A percentile compares a stretch with the other conserved stretches of the same genome.
Evolutionary conservation across 805 yeast species (phyloP).

Genomic region (Ascoidea asiatica): DNA sequence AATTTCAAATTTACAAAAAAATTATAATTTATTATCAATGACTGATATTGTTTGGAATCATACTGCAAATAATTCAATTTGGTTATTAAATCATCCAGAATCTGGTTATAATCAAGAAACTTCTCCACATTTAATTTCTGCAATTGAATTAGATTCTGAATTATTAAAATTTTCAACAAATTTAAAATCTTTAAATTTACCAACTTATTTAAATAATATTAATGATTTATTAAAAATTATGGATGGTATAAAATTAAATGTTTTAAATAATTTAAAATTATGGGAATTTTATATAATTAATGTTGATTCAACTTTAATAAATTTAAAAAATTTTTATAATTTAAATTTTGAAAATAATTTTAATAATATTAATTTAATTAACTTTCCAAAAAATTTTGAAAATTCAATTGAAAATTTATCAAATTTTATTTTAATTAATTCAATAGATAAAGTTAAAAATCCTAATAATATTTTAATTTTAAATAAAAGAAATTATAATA

Average conservation of each 20-base stretch:
- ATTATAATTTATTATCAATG: constrained; percentile 56
- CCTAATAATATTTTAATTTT: constrained; percentile 28
- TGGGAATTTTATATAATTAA: constrained; percentile 86
- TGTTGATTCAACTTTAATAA: constrained; percentile 26
- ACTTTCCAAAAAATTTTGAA: constrained; percentile 31
- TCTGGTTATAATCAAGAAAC: constrained; percentile 77
- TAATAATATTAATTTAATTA: constrained; percentile 18
- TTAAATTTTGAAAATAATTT: constrained; percentile 1
- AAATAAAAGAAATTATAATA: constrained; percentile 38
- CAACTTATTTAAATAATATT: constrained; percentile 35
- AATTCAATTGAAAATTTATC: constrained; percentile 31
- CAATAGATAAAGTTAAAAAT: constrained; percentile 20
- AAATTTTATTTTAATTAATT: constrained; percentile 27
- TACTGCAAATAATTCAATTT: constrained; percentile 78
- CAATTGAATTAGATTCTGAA: constrained; percentile 70
- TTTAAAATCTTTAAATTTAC: constrained; percentile 45
- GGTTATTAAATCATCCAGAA: constrained; percentile 83
- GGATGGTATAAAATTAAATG: constrained; percentile 58
- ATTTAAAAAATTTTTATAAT: constrained; percentile 23
- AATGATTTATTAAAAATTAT: constrained; percentile 48
- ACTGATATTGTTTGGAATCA: constrained; percentile 94
- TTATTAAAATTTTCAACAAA: constrained; percentile 50
- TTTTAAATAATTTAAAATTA: constrained; percentile 47
- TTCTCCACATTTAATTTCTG: constrained; percentile 79
- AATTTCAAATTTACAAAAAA: constrained; percentile 32